phyloP scores from a whole-genome alignment of 331 rosid genomes.

The Malus hybrid region DNA sequence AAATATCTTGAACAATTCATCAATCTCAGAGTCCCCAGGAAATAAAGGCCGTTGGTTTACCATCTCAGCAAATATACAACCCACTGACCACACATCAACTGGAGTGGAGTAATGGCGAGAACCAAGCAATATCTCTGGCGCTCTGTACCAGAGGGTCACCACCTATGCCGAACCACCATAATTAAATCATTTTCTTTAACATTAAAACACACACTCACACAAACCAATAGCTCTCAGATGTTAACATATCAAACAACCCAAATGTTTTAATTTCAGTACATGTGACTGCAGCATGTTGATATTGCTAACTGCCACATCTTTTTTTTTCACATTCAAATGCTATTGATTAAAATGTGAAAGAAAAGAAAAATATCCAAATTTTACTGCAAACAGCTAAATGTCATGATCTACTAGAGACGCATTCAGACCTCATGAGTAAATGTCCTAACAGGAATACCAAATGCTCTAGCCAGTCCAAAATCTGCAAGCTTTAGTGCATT shows the following conservation, averaged over 20 bases:
- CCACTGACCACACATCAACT: constrained; percentile 98
- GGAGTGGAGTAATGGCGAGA: constrained; percentile 98
- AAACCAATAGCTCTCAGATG: neutral
- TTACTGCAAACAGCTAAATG: neutral
- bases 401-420: constrained; percentile 2
- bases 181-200: neutral
- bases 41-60: constrained; percentile 83
- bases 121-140: constrained; percentile 98
- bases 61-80: constrained; percentile 99
- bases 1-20: constrained; percentile 93
- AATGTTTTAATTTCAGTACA: neutral
- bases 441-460: constrained; percentile 97
- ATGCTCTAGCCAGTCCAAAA: constrained; percentile 97
- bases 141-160: constrained; percentile 99
- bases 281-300: neutral
- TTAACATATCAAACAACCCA: neutral
- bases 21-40: constrained; percentile 99
- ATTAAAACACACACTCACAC: neutral
- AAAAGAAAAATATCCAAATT: neutral
- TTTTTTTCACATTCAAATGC: neutral
- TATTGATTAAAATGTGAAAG: neutral
- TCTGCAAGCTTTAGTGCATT: constrained; percentile 96
- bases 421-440: constrained; percentile 80
- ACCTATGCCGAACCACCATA: constrained; percentile 44
- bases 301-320: constrained; percentile 5